Percentiles rank a stretch among this genome's conserved stretches.
Conservation (phyloP, 2,329 filamentous ascomycete species). For the Trichoderma sp. region DNA sequence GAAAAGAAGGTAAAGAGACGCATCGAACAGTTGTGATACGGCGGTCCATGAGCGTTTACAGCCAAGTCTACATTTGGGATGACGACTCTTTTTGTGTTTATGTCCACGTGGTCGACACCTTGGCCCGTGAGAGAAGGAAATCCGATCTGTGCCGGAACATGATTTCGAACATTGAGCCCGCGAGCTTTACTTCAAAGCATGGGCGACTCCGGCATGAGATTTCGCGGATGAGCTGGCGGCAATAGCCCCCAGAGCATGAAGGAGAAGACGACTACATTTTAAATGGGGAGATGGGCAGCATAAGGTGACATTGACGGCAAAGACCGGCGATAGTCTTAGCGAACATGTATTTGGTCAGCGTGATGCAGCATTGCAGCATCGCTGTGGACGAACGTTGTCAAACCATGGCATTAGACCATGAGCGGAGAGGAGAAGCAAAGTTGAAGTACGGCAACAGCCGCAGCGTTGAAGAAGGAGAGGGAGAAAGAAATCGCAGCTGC, state of each 20-base stretch:
- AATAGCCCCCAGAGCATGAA: not conserved
- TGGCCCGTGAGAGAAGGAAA: not conserved
- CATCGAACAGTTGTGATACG: constrained; percentile 25
- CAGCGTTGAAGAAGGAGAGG: constrained; percentile 14
- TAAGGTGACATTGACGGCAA: not conserved
- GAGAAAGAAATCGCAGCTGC: not conserved
- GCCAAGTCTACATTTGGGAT: constrained; percentile 12
- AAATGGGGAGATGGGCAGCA: not conserved
- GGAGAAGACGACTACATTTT: not conserved
- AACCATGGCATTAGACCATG: not conserved
- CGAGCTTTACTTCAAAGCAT: not conserved
- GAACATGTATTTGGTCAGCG: not conserved
- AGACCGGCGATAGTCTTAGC: not conserved
- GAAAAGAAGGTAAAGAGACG: not conserved
- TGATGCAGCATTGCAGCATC: not conserved
- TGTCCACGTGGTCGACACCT: not conserved
- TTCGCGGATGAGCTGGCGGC: not conserved
- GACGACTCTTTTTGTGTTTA: not conserved
- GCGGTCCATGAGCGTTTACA: constrained; percentile 22
- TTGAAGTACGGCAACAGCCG: not conserved
- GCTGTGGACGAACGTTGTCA: not conserved
- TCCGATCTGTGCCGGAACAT: not conserved
- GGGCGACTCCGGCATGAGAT: not conserved
- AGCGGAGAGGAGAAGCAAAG: not conserved
- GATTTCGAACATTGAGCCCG: not conserved